Conservation (phyloP, 2,329 filamentous ascomycete genomes). For the Phyllosticta capitalensis region DNA sequence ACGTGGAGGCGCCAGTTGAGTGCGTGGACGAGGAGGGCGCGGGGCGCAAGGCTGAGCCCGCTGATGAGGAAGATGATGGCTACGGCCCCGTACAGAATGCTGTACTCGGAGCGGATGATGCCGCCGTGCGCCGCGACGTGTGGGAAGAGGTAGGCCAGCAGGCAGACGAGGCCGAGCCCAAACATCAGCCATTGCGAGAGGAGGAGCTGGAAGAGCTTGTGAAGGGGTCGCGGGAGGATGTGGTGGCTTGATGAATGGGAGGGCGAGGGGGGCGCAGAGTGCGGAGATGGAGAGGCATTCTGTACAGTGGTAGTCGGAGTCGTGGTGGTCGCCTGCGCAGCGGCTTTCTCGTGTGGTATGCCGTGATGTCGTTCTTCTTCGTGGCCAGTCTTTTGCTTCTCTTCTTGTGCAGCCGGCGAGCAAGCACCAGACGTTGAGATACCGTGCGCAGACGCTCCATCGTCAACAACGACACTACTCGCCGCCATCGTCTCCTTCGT, state of each 20-base stretch:
- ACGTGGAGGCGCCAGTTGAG: constrained; percentile 10
- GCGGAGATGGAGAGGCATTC: neutral
- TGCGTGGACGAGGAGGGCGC: constrained; percentile 6
- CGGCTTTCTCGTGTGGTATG: neutral
- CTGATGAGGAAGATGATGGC: constrained; percentile 11
- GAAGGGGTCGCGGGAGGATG: neutral
- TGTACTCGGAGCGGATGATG: constrained; percentile 8
- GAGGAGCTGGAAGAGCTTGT: neutral
- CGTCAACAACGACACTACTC: too few relatives aligned
- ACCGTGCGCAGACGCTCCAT: too few relatives aligned
- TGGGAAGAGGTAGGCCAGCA: constrained; percentile 8
- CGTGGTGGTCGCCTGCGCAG: neutral
- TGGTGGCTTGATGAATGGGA: neutral
- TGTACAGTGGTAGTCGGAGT: neutral
- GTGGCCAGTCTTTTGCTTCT: neutral
- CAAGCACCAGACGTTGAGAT: too few relatives aligned
- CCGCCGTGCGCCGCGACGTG: constrained; percentile 9
- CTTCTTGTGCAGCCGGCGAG: too few relatives aligned
- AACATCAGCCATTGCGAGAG: constrained; percentile 9
- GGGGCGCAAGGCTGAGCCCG: constrained; percentile 1
- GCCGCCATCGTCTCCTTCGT: too few relatives aligned
- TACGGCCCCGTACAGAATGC: constrained; percentile 11
- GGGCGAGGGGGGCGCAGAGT: neutral
- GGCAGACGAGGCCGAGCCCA: constrained; percentile 8
- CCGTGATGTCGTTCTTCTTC: neutral